Evolutionary conservation across 768 basidiomycete species (phyloP), one percentile per base, ranked within the genome.

Genomic region (Boletus sp.): DNA sequence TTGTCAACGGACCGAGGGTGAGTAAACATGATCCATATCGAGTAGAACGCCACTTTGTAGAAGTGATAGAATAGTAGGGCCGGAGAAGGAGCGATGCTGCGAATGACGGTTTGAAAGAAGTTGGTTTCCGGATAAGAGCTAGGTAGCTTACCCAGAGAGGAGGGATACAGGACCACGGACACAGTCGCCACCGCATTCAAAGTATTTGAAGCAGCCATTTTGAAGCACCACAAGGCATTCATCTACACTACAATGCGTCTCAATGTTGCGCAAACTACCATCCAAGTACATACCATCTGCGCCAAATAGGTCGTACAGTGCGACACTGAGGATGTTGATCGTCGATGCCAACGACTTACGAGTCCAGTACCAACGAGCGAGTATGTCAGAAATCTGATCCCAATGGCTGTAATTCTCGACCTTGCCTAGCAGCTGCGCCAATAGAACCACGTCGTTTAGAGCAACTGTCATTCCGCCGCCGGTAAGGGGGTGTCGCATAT

Each of bases 391-490:
- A 19, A 90, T 64, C 37, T 74, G 69, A 11, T 71, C 67, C 84
- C 83, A 86, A 60, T 86, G 74, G 9, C 68, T 63, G 39, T 73
- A 69, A 55, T 72, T 64, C 23, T 65, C 60, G 35, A 86, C 70
- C 25, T 75, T 60, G 1, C 72, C 73, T 1, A 97, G 75, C 54
- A 91, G 74, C 15, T 82, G 73, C 33, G 83, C 72, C 14, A 98
- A 78, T 32, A 90, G 60, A 14, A 93, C 87, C 5, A 89, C 88
- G 60, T 98, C 97, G 64, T 84, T 80, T 44, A 98, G 75, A 2
- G 93, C 94, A 37, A 98, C 96, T 0, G 94, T 95, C 97, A 99
- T 99, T 6, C 97, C 97, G 11, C 94, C 93, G 6, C 97, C 97
- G 0, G 97, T 99, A 21, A 99, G 79, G 2, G 97, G 97, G 70